These are phyloP conservation scores for Plasmodium vivax DNA, from an alignment of 169 alveolate species.

Conservation along the genomic window DNA sequence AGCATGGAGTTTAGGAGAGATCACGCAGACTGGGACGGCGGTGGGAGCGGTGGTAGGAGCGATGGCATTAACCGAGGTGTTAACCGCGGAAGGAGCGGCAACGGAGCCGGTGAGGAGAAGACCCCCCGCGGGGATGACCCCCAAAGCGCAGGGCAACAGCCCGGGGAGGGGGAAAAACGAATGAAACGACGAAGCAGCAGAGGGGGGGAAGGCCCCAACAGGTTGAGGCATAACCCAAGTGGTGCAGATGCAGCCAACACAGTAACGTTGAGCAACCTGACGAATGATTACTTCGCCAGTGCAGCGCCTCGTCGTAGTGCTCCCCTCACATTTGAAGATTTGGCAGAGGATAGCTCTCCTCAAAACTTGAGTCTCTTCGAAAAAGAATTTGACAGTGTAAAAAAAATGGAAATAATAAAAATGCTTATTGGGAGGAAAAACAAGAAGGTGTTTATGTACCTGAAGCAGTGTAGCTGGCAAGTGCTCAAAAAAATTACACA, in stretches of 20 bases:
- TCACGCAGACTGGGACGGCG: not conserved
- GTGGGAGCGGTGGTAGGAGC: not conserved
- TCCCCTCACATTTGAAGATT: not conserved
- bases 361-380: not conserved
- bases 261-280: not conserved
- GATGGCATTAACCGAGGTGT: not conserved
- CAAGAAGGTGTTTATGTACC: slow-evolving; percentile 22
- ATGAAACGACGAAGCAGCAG: not conserved
- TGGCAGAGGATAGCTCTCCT: not conserved
- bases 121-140: not conserved
- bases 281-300: not conserved
- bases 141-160: not conserved
- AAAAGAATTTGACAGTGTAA: slow-evolving; percentile 25
- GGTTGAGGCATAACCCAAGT: not conserved
- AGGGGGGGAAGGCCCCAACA: not conserved
- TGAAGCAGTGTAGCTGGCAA: slow-evolving; percentile 33
- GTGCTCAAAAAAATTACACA: slow-evolving; percentile 3
- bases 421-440: slow-evolving; percentile 30
- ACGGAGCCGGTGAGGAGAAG: not conserved
- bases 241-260: not conserved
- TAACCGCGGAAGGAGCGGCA: not conserved
- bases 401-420: slow-evolving; percentile 40
- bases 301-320: not conserved
- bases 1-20: not conserved
- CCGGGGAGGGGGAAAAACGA: not conserved